Conservation (phyloP, 495 filamentous ascomycete species). For the Penicillium waksmanii region DNA sequence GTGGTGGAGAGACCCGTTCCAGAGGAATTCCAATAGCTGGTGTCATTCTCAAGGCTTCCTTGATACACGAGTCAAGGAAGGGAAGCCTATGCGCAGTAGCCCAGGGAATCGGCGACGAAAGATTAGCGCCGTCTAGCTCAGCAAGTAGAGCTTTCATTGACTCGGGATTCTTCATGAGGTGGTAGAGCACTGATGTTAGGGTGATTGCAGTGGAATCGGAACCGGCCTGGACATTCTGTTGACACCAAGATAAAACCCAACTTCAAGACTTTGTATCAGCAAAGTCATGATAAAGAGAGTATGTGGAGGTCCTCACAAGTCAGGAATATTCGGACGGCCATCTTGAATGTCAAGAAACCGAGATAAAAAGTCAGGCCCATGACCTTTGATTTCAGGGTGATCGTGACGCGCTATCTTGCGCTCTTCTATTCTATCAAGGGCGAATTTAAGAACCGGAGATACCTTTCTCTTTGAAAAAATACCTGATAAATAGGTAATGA, state of each 20-base stretch:
- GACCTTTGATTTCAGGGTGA: slow-evolving; percentile 4
- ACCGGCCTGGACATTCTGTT: slow-evolving; percentile 48
- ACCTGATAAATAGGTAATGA: slow-evolving; percentile 6
- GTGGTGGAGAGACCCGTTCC: slow-evolving; percentile 41
- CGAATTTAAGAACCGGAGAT: slow-evolving; percentile 12
- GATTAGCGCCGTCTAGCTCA: slow-evolving; percentile 14
- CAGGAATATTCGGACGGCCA: slow-evolving; percentile 20
- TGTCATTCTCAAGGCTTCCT: slow-evolving; percentile 60
- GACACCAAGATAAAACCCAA: slow-evolving; percentile 12
- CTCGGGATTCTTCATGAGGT: slow-evolving; percentile 37
- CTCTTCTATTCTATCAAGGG: slow-evolving; percentile 9
- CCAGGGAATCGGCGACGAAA: slow-evolving; percentile 25
- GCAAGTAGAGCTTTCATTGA: slow-evolving; percentile 23
- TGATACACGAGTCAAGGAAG: slow-evolving; percentile 51
- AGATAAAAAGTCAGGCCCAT: slow-evolving; percentile 29
- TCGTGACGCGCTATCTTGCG: not conserved
- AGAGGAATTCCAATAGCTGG: slow-evolving; percentile 40
- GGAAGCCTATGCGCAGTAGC: slow-evolving; percentile 31
- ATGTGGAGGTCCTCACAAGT: slow-evolving; percentile 18
- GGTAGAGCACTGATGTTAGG: slow-evolving; percentile 37
- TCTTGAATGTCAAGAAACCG: slow-evolving; percentile 25
- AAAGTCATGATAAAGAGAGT: not conserved
- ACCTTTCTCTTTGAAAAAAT: slow-evolving; percentile 7
- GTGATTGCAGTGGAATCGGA: slow-evolving; percentile 49
- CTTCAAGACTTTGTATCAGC: not conserved